Percentiles rank a stretch among this genome's conserved stretches.
Conservation (phyloP, 371 early-diverging fungal genomes). For the Phascolomyces articulosus region DNA sequence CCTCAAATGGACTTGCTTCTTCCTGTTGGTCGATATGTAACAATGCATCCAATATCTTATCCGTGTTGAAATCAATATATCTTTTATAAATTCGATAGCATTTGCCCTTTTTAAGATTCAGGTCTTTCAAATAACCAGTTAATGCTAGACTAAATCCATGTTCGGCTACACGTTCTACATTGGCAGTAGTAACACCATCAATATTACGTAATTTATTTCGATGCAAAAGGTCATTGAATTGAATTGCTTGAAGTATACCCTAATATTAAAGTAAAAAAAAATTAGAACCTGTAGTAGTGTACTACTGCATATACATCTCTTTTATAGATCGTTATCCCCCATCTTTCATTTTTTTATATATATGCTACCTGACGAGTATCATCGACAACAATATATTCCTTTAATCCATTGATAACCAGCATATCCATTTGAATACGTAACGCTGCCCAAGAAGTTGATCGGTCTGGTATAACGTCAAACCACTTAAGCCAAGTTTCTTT, state of each 20-base stretch:
- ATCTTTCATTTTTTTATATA: background rate
- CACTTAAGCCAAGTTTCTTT: background rate
- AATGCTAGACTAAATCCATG: conserved; percentile 6
- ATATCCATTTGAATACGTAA: conserved; percentile 10
- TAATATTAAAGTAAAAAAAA: conserved; percentile 4
- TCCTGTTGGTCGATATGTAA: conserved; percentile 18
- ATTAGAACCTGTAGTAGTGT: too few species aligned
- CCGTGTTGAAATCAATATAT: conserved; percentile 32
- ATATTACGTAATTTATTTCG: background rate
- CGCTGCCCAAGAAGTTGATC: background rate
- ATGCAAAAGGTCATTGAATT: conserved; percentile 34
- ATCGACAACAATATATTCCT: conserved; percentile 39
- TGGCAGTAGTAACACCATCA: conserved; percentile 8
- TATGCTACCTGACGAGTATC: conserved; percentile 27
- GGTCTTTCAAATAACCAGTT: conserved; percentile 12
- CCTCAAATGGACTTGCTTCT: conserved; percentile 19
- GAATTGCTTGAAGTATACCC: conserved; percentile 34
- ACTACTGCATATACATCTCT: background rate
- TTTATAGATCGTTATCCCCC: too few species aligned
- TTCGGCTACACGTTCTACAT: conserved; percentile 7
- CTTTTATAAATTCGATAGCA: conserved; percentile 34
- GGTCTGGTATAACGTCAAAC: conserved; percentile 12
- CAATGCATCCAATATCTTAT: conserved; percentile 26
- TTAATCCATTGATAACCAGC: conserved; percentile 5
- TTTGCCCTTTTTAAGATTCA: background rate